These are phyloP conservation scores for Plectosphaerella plurivora DNA, from an alignment of 2,329 filamentous ascomycete species.

Conservation along the genomic window DNA sequence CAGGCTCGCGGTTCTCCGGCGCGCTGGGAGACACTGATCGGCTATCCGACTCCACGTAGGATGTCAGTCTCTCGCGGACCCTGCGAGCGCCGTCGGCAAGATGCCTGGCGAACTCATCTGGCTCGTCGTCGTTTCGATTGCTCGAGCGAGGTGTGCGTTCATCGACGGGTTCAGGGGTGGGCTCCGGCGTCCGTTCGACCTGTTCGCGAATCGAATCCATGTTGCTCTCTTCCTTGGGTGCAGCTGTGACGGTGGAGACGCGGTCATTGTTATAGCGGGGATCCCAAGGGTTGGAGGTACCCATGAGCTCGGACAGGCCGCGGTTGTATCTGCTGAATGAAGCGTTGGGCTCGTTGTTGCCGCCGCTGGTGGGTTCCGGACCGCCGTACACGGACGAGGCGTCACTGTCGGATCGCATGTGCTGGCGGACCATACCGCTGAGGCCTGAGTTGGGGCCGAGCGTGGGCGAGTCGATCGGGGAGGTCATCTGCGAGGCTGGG, in stretches of 20 bases:
- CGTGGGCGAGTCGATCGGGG: constrained; percentile 68
- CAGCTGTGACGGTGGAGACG: constrained; percentile 5
- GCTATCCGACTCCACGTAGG: constrained; percentile 60
- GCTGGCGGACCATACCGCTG: constrained; percentile 77
- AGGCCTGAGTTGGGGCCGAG: constrained; percentile 67
- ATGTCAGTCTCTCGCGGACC: constrained; percentile 69
- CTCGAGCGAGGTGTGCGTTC: constrained; percentile 2
- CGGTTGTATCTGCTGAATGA: background rate
- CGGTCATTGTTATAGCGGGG: constrained; percentile 6
- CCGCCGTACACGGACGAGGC: constrained; percentile 72
- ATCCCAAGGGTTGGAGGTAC: constrained; percentile 41
- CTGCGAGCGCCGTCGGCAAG: constrained; percentile 66
- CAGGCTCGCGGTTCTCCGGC: constrained; percentile 26
- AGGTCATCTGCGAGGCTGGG: constrained; percentile 15
- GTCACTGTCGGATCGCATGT: constrained; percentile 77
- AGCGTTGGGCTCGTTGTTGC: constrained; percentile 29
- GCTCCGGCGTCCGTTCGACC: background rate
- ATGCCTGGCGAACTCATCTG: constrained; percentile 69
- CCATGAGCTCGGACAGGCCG: constrained; percentile 23
- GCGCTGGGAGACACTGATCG: constrained; percentile 37
- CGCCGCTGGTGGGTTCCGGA: constrained; percentile 27
- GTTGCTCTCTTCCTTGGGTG: constrained; percentile 3
- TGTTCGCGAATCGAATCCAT: background rate
- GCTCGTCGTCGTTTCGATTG: constrained; percentile 43
- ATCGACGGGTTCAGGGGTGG: background rate